Base-by-base conservation (phyloP, 2,329 filamentous ascomycete species). In the Aspergillus texensis region DNA sequence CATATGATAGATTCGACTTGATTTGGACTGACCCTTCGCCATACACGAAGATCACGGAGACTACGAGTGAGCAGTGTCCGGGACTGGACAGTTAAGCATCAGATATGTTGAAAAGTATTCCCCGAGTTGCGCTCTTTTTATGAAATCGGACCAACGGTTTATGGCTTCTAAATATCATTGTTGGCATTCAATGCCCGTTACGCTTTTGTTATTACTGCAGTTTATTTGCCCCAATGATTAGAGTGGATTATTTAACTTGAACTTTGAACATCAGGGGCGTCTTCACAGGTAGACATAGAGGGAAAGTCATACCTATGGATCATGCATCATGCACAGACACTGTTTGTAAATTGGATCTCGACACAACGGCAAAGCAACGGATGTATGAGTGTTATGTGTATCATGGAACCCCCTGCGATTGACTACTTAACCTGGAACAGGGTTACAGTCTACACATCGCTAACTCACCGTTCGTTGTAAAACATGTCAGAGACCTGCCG, bases 21-120 rank as follows among this genome's bases (percentile, higher is more conserved):
- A 88, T 88, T 65, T 88, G 86, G 86, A 86, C 82, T 0, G 80
- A 85, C 66, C 84, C 84, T 3, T 76, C 77, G 2, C 79, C 82
- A 4, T 88, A 87, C 70, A 74, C 67, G 1, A 65, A 73, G 19
- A 82, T 88, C 57, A 81, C 80, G 0, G 69, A 74, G 0, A 72
- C 77, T 30, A 82, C 80, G 0, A 84, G 81, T 6, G 85, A 88
- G 74, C 72, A 81, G 56, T 88, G 86, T 62, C 80, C 84, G 0
- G 85, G 85, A 0, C 69, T 88, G 62, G 85, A 88, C 66, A 63
- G 63, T 39, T 55, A 21, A 26, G 52, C 2, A 34, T n/a, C 30
- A 19, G 50, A 34, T 19, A 12, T 10, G 12, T 53, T 21, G 50
- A n/a, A n/a, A n/a, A n/a, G 14, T 28, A n/a, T 28, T 10, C 11